Conservation (phyloP, 805 yeast genomes). For the Cyberlindnera bimundalis region DNA sequence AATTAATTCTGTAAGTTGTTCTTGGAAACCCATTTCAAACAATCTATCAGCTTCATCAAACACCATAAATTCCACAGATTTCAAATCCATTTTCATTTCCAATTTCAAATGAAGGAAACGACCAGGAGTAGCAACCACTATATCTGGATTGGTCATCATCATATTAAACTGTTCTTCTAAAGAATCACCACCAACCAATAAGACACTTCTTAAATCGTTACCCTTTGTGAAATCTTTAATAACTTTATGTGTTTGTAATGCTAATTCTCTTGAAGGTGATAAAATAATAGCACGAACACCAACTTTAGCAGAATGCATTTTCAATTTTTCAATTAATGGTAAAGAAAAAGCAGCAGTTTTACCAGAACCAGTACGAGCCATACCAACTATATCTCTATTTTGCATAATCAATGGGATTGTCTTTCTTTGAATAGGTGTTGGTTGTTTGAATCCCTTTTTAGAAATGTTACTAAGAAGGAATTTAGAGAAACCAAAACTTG, state of each 20-base stretch:
- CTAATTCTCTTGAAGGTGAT: conserved; percentile 96
- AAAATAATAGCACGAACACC: conserved; percentile 87
- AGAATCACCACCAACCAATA: conserved; percentile 98
- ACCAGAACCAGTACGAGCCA: conserved; percentile 99
- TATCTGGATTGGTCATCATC: conserved; percentile 93
- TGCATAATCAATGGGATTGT: conserved; percentile 88
- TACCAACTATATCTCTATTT: conserved; percentile 92
- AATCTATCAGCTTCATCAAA: conserved; percentile 97
- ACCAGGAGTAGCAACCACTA: conserved; percentile 96
- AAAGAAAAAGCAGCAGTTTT: conserved; percentile 95
- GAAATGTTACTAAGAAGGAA: conserved; percentile 63
- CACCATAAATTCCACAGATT: conserved; percentile 81
- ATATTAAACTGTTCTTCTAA: conserved; percentile 91
- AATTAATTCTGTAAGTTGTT: conserved; percentile 84
- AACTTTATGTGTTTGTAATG: conserved; percentile 85
- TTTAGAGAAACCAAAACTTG: conserved; percentile 84
- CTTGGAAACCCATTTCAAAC: conserved; percentile 95
- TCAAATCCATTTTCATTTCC: conserved; percentile 87
- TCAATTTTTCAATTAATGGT: conserved; percentile 84
- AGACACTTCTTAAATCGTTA: conserved; percentile 73
- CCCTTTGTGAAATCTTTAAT: conserved; percentile 85
- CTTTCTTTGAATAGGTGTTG: conserved; percentile 97
- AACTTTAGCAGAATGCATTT: conserved; percentile 77
- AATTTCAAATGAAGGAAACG: conserved; percentile 92
- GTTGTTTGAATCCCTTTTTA: conserved; percentile 87